These are phyloP conservation scores for Cadophora malorum DNA, from an alignment of 2,329 filamentous ascomycete genomes.

Conservation along the genomic window DNA sequence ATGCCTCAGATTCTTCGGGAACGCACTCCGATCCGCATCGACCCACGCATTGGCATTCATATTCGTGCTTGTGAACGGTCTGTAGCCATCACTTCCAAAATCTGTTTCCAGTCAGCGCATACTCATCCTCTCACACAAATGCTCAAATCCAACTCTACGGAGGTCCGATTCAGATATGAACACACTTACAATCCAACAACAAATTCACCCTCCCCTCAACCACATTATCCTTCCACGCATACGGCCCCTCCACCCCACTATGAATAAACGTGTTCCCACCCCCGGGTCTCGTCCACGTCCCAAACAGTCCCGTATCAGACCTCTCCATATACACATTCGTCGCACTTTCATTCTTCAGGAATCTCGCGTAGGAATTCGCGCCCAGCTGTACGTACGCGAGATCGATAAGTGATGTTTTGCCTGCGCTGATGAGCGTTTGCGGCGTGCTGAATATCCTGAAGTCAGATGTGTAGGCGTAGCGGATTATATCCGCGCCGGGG, in stretches of 20 bases:
- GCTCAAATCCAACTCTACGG: not conserved
- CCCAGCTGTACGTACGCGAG: slow-evolving; percentile 60
- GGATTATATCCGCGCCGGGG: slow-evolving; percentile 53
- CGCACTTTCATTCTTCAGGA: slow-evolving; percentile 61
- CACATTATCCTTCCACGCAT: slow-evolving; percentile 53
- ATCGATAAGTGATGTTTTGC: slow-evolving; percentile 58
- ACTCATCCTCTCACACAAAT: not conserved
- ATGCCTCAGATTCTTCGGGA: slow-evolving; percentile 57
- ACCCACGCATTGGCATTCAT: slow-evolving; percentile 55
- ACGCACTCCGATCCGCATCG: slow-evolving; percentile 50
- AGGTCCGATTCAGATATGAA: not conserved
- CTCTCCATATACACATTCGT: slow-evolving; percentile 60
- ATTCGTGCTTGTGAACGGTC: slow-evolving; percentile 54
- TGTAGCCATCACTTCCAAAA: slow-evolving; percentile 55
- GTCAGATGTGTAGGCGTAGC: slow-evolving; percentile 61
- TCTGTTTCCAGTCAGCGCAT: slow-evolving; percentile 27
- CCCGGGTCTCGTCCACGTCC: slow-evolving; percentile 57
- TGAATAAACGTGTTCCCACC: slow-evolving; percentile 52
- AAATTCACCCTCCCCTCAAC: slow-evolving; percentile 51
- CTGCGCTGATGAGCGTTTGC: slow-evolving; percentile 56
- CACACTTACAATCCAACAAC: slow-evolving; percentile 51
- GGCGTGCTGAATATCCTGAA: slow-evolving; percentile 59
- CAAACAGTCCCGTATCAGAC: slow-evolving; percentile 56
- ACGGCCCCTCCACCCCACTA: slow-evolving; percentile 52
- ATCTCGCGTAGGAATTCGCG: slow-evolving; percentile 54